These are phyloP conservation scores for Gliomastix tumulicola DNA, from an alignment of 2,329 filamentous ascomycete genomes.

Conservation along the genomic window DNA sequence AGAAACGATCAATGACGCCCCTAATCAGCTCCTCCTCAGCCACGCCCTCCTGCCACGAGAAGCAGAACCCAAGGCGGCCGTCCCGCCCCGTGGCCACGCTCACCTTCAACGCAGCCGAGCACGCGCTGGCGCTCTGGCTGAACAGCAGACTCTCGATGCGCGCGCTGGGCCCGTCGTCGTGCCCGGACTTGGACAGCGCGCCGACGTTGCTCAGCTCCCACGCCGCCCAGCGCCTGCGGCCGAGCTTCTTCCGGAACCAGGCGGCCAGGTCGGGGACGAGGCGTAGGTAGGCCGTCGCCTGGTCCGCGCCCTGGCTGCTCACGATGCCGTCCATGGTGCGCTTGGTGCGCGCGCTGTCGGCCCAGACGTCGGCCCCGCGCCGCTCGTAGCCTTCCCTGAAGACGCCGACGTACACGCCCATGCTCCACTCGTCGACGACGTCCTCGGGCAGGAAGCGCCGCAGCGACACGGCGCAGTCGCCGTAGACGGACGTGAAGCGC, in stretches of 20 bases:
- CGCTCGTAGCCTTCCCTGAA: background rate
- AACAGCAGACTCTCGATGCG: background rate
- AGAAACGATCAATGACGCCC: too few species aligned
- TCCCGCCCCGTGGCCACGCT: background rate
- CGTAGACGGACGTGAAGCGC: constrained; percentile 1
- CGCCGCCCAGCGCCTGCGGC: background rate
- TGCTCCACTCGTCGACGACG: background rate
- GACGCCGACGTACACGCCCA: background rate
- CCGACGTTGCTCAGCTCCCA: background rate
- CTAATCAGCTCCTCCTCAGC: background rate
- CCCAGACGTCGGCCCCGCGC: background rate
- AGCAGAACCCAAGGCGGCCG: background rate
- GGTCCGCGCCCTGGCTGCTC: background rate
- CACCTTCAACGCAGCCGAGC: background rate
- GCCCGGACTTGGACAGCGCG: too few species aligned
- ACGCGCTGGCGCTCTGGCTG: background rate
- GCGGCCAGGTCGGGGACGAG: background rate
- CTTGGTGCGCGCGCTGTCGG: background rate
- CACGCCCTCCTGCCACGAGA: background rate
- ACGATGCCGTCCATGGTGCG: background rate
- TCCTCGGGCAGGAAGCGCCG: background rate
- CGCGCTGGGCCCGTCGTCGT: background rate
- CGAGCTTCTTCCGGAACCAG: background rate
- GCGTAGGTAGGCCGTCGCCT: background rate
- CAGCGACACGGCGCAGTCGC: background rate